phyloP scores from a whole-genome alignment of 768 basidiomycete species.

The Hypholoma fasciculare region DNA sequence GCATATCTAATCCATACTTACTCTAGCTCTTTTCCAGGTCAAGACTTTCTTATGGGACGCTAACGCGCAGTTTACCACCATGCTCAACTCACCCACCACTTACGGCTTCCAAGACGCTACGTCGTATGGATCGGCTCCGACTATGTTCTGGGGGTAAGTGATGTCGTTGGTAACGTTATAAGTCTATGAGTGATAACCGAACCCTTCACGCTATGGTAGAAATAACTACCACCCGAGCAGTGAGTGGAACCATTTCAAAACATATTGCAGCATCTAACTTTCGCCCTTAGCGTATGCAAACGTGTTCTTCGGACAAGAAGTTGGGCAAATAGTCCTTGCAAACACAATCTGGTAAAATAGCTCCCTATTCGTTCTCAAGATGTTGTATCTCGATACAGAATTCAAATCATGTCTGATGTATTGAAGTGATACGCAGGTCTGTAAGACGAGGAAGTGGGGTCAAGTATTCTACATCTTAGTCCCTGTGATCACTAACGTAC shows the following conservation, averaged over 20 bases:
- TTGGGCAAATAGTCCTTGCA: conserved; percentile 17
- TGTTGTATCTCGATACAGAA: background rate
- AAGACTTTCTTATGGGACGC: conserved; percentile 53
- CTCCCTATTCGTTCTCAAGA: background rate
- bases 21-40: conserved; percentile 30
- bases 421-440: too few species aligned
- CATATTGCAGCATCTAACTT: background rate
- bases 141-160: conserved; percentile 56
- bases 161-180: background rate
- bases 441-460: too few species aligned
- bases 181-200: background rate
- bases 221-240: conserved; percentile 58
- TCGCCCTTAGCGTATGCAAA: conserved; percentile 36
- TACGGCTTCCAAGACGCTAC: conserved; percentile 59
- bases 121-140: conserved; percentile 39
- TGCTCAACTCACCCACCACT: conserved; percentile 46
- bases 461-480: too few species aligned
- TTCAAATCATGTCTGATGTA: too few species aligned
- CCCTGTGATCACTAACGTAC: too few species aligned
- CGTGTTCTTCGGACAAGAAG: conserved; percentile 28
- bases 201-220: conserved; percentile 23
- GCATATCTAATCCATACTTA: background rate
- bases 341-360: conserved; percentile 20
- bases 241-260: conserved; percentile 23
- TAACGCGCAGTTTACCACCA: conserved; percentile 45